phyloP scores from a whole-genome alignment of 2,329 filamentous ascomycete species.

The Penicillium janthinellum region DNA sequence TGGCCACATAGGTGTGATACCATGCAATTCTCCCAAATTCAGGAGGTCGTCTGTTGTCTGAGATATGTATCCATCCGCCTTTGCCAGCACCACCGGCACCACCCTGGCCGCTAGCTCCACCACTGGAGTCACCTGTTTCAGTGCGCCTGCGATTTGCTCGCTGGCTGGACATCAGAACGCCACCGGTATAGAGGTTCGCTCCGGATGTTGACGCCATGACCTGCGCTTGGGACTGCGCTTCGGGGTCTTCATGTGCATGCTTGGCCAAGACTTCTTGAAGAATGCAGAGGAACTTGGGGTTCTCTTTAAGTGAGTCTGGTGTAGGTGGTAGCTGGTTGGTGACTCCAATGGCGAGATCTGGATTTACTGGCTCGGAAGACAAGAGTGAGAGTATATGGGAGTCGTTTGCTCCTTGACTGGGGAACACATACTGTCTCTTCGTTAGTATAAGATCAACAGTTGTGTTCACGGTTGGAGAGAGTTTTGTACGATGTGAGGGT shows the following conservation, averaged over 20 bases:
- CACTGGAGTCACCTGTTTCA: conserved; percentile 49
- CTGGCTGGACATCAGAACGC: conserved; percentile 48
- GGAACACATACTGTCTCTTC: conserved; percentile 52
- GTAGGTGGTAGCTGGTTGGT: conserved; percentile 58
- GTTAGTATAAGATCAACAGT: conserved; percentile 17
- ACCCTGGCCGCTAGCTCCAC: conserved; percentile 61
- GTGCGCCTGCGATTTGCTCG: conserved; percentile 39
- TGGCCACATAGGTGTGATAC: conserved; percentile 28
- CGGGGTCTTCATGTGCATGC: conserved; percentile 58
- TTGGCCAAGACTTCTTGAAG: conserved; percentile 58
- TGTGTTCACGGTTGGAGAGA: neutral
- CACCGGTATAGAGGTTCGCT: conserved; percentile 55
- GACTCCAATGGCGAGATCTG: conserved; percentile 57
- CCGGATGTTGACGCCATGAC: conserved; percentile 63
- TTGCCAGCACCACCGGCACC: conserved; percentile 59
- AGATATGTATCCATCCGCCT: conserved; percentile 66
- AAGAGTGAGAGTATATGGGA: conserved; percentile 58
- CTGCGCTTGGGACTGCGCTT: conserved; percentile 59
- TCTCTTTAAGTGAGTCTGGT: conserved; percentile 58
- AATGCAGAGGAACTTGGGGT: conserved; percentile 58
- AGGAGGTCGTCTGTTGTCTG: conserved; percentile 60
- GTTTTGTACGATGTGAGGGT: conserved; percentile 43
- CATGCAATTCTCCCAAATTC: conserved; percentile 66
- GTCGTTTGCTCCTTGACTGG: conserved; percentile 42
- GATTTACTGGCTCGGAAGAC: conserved; percentile 55